phyloP scores from a whole-genome alignment of 495 filamentous ascomycete genomes.

The Penicillium paradoxum region DNA sequence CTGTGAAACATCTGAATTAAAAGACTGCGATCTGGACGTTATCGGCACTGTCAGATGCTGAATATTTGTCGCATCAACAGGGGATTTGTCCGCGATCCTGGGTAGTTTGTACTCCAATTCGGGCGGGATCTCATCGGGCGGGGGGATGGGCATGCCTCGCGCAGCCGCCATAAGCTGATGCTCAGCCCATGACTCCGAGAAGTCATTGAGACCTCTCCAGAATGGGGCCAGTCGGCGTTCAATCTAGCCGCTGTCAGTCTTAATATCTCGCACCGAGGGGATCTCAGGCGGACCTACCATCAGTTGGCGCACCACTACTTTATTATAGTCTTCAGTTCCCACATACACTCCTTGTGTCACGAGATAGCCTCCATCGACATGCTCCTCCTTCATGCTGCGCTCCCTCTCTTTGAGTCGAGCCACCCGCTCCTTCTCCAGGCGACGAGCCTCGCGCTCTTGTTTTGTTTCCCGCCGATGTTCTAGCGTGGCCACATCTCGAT shows the following conservation, averaged over 20 bases:
- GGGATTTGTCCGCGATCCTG: constrained; percentile 40
- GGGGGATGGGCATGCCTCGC: constrained; percentile 76
- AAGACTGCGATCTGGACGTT: constrained; percentile 65
- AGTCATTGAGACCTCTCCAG: constrained; percentile 89
- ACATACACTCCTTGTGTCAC: constrained; percentile 94
- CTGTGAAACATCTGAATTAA: constrained; percentile 61
- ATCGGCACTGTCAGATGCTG: constrained; percentile 73
- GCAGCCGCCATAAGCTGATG: constrained; percentile 89
- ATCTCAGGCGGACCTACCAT: constrained; percentile 57
- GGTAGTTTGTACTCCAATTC: constrained; percentile 52
- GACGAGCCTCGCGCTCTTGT: constrained; percentile 84
- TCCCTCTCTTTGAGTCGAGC: constrained; percentile 77
- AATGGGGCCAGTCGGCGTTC: constrained; percentile 91
- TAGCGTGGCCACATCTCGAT: constrained; percentile 37
- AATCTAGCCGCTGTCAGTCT: constrained; percentile 53
- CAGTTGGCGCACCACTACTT: constrained; percentile 80
- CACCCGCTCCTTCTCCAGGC: constrained; percentile 72
- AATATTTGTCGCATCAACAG: constrained; percentile 42
- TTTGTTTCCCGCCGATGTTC: constrained; percentile 75
- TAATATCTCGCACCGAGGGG: not conserved
- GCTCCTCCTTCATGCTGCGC: constrained; percentile 86
- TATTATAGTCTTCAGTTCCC: constrained; percentile 89
- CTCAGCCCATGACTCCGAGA: constrained; percentile 85
- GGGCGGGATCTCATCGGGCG: constrained; percentile 72
- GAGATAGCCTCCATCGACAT: constrained; percentile 90